These are phyloP conservation scores for Tothia fuscella DNA, from an alignment of 2,329 filamentous ascomycete species.

Conservation along the genomic window DNA sequence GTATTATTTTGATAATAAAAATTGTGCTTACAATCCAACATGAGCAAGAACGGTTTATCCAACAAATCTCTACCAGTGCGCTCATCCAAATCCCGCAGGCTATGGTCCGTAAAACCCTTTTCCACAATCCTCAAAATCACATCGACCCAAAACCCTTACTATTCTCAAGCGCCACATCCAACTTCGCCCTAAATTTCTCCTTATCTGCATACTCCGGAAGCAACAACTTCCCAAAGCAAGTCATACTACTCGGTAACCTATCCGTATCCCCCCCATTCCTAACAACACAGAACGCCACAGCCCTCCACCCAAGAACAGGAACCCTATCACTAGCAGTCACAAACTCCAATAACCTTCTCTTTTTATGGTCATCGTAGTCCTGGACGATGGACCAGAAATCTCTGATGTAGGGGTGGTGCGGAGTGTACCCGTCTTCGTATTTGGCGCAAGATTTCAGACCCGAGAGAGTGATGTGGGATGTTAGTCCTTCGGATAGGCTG, in stretches of 20 bases:
- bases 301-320: constrained; percentile 73
- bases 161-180: constrained; percentile 80
- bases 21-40: too few species aligned
- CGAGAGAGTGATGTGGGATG: constrained; percentile 56
- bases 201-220: constrained; percentile 69
- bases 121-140: constrained; percentile 25
- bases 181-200: constrained; percentile 58
- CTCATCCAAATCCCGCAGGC: too few species aligned
- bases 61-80: too few species aligned
- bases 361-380: constrained; percentile 54
- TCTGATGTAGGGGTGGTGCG: constrained; percentile 54
- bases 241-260: constrained; percentile 71
- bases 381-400: constrained; percentile 79
- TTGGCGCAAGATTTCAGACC: constrained; percentile 54
- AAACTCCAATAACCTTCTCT: constrained; percentile 73
- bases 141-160: constrained; percentile 65
- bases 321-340: constrained; percentile 88
- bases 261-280: constrained; percentile 55
- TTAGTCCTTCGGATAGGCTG: constrained; percentile 71
- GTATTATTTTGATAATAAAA: too few species aligned
- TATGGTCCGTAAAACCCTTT: constrained; percentile 32
- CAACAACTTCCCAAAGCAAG: constrained; percentile 81
- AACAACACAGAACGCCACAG: constrained; percentile 74
- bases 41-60: too few species aligned
- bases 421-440: constrained; percentile 70